Conservation (phyloP, 1,139 yeast genomes). For the Torulaspora pretoriensis region DNA sequence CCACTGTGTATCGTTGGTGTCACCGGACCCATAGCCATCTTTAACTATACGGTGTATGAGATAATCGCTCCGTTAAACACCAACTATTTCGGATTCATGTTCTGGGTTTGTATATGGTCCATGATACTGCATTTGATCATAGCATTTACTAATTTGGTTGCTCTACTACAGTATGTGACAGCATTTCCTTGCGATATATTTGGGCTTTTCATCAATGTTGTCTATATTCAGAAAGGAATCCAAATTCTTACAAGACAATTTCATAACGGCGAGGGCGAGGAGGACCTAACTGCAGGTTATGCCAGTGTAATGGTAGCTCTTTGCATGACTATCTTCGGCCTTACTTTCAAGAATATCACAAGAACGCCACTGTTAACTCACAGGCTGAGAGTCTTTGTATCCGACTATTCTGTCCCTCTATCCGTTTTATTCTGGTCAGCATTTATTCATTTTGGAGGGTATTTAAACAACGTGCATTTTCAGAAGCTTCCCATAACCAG, state of each 20-base stretch:
- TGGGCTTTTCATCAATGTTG: slow-evolving; percentile 84
- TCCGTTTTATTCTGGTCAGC: slow-evolving; percentile 88
- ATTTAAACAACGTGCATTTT: slow-evolving; percentile 49
- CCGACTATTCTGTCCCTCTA: slow-evolving; percentile 82
- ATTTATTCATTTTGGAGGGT: slow-evolving; percentile 84
- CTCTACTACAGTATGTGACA: slow-evolving; percentile 68
- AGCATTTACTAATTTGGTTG: slow-evolving; percentile 67
- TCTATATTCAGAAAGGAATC: slow-evolving; percentile 88
- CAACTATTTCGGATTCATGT: slow-evolving; percentile 81
- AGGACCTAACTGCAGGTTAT: slow-evolving; percentile 58
- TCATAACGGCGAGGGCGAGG: slow-evolving; percentile 31
- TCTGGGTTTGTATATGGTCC: slow-evolving; percentile 92
- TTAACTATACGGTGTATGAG: slow-evolving; percentile 86
- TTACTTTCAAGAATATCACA: slow-evolving; percentile 56
- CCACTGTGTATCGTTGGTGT: slow-evolving; percentile 97
- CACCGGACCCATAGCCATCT: slow-evolving; percentile 89
- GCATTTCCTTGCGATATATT: slow-evolving; percentile 87
- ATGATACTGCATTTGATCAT: slow-evolving; percentile 74
- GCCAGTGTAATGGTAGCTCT: slow-evolving; percentile 72
- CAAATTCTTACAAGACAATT: slow-evolving; percentile 77
- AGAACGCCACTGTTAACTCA: slow-evolving; percentile 59
- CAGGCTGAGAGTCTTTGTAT: slow-evolving; percentile 60
- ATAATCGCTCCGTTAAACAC: slow-evolving; percentile 51
- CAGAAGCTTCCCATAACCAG: slow-evolving; percentile 65
- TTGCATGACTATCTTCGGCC: slow-evolving; percentile 70